Evolutionary conservation across 352 stramenopile species (phyloP).

Genomic region (Globisporangium ultimum): DNA sequence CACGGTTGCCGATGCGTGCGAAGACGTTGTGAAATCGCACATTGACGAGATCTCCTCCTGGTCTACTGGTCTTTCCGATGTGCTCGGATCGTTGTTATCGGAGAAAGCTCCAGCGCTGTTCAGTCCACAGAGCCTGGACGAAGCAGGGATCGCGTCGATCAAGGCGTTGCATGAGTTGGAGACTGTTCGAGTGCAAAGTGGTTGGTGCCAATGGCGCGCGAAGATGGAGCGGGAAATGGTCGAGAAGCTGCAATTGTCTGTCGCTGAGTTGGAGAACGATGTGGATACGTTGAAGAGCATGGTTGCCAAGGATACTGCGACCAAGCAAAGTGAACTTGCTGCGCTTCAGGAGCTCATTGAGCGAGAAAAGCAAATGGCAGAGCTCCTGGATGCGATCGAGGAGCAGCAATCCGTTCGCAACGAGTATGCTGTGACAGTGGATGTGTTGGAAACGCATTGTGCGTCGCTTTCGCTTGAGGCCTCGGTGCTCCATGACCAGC

Average conservation of each 20-base stretch:
- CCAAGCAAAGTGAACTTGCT: conserved; percentile 47
- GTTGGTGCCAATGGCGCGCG: conserved; percentile 54
- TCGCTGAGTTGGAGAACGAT: conserved; percentile 39
- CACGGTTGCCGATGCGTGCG: conserved; percentile 34
- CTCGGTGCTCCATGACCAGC: conserved; percentile 54
- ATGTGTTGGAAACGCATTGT: conserved; percentile 54
- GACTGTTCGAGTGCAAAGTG: conserved; percentile 45
- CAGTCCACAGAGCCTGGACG: conserved; percentile 28
- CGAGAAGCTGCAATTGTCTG: conserved; percentile 30
- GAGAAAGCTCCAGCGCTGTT: conserved; percentile 46
- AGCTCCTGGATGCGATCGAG: conserved; percentile 73
- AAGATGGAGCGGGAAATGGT: conserved; percentile 54
- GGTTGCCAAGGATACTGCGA: conserved; percentile 30
- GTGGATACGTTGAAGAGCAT: conserved; percentile 36
- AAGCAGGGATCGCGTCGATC: conserved; percentile 32
- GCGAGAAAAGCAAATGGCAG: conserved; percentile 62
- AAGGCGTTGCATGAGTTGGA: conserved; percentile 45
- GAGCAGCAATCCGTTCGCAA: conserved; percentile 66
- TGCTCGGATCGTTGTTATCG: conserved; percentile 42
- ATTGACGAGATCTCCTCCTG: conserved; percentile 47
- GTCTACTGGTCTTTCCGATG: conserved; percentile 36
- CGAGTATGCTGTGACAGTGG: conserved; percentile 56
- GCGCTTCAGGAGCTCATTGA: conserved; percentile 69
- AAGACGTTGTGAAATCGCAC: conserved; percentile 41
- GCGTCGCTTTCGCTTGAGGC: conserved; percentile 63